Conservation (phyloP, 148 eudicot genomes). For the Arctostaphylos glauca region DNA sequence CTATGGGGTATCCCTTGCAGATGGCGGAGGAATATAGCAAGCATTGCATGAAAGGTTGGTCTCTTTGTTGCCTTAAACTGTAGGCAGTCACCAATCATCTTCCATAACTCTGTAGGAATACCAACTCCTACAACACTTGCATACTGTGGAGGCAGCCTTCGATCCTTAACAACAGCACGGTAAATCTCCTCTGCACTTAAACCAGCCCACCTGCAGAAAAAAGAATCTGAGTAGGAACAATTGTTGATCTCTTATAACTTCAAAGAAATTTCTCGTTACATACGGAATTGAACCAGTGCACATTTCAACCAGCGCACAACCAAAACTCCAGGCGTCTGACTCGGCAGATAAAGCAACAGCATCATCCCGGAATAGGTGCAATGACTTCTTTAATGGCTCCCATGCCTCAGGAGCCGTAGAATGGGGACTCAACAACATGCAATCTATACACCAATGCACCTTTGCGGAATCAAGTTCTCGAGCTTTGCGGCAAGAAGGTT, state of each 20-base stretch:
- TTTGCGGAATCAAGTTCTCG: constrained; percentile 66
- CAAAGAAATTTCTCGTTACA: constrained; percentile 28
- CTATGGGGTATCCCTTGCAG: constrained; percentile 85
- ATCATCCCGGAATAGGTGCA: constrained; percentile 78
- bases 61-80: constrained; percentile 81
- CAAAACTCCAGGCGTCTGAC: constrained; percentile 98
- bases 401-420: constrained; percentile 96
- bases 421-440: constrained; percentile 85
- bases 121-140: constrained; percentile 94
- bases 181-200: constrained; percentile 86
- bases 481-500: constrained; percentile 73
- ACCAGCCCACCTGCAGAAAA: constrained; percentile 77
- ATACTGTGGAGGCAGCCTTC: constrained; percentile 89
- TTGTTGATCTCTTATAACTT: not conserved
- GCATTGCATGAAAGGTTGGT: constrained; percentile 83
- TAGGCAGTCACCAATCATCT: constrained; percentile 93
- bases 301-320: constrained; percentile 95
- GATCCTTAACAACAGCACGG: constrained; percentile 72
- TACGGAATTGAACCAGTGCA: constrained; percentile 94
- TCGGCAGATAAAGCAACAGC: constrained; percentile 83
- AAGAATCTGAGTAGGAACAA: constrained; percentile 13
- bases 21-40: constrained; percentile 80
- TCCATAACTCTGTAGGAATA: constrained; percentile 90
- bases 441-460: constrained; percentile 91
- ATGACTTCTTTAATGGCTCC: constrained; percentile 84